These are phyloP conservation scores for Plenodomus lindquistii DNA, from an alignment of 2,329 filamentous ascomycete species.

Conservation along the genomic window DNA sequence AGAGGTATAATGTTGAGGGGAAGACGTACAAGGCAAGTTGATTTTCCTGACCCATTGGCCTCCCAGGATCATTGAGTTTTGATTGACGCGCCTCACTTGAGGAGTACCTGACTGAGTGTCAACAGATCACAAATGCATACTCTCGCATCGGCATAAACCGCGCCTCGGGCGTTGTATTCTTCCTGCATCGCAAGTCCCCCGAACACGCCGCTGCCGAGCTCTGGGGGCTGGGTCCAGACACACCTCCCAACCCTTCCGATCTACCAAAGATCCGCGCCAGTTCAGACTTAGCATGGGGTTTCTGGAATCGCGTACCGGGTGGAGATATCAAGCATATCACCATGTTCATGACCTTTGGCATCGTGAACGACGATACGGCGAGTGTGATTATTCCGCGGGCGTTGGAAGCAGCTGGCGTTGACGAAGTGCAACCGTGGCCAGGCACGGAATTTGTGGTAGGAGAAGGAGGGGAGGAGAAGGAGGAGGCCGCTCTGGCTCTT, in stretches of 20 bases:
- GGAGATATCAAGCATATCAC: not conserved
- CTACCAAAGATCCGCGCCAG: slow-evolving; percentile 1
- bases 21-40: slow-evolving; percentile 4
- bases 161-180: slow-evolving; percentile 8
- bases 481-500: slow-evolving; percentile 1
- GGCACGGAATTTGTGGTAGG: slow-evolving; percentile 4
- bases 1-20: slow-evolving; percentile 6
- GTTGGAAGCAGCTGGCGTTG: not conserved
- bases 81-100: not conserved
- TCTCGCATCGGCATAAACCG: slow-evolving; percentile 9
- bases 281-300: slow-evolving; percentile 2
- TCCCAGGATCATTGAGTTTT: not conserved
- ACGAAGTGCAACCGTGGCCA: slow-evolving; percentile 1
- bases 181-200: slow-evolving; percentile 3
- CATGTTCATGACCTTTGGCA: slow-evolving; percentile 1
- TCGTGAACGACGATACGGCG: slow-evolving; percentile 1
- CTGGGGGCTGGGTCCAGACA: not conserved
- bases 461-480: not conserved
- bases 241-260: not conserved
- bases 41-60: not conserved
- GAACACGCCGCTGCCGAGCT: not conserved
- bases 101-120: not conserved
- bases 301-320: slow-evolving; percentile 2
- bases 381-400: not conserved
- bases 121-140: slow-evolving; percentile 8